Percentiles rank a stretch among this genome's conserved stretches.
Conservation (phyloP, 1,284 basidiomycete species). For the Meira nashicola region DNA sequence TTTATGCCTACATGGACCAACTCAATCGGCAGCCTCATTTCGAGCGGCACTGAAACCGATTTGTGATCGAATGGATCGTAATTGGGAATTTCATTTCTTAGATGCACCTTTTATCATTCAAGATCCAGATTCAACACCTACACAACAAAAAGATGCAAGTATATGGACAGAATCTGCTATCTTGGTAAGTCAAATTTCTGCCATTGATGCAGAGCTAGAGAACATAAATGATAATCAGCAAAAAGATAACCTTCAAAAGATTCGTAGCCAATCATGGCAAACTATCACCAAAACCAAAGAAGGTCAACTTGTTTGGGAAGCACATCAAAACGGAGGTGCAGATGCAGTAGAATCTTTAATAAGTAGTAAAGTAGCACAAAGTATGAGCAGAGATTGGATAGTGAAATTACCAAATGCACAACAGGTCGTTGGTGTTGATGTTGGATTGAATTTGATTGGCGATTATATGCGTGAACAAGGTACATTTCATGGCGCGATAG, state of each 20-base stretch:
- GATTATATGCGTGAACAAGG: conserved; percentile 9
- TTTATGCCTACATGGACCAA: conserved; percentile 8
- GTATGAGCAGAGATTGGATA: conserved; percentile 5
- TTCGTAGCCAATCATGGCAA: too few relatives aligned
- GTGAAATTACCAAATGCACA: neutral
- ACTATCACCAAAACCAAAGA: too few relatives aligned
- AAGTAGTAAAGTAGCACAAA: neutral
- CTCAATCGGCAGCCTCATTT: conserved; percentile 8
- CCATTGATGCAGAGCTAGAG: conserved; percentile 1
- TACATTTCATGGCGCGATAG: conserved; percentile 9
- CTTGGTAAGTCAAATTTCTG: neutral
- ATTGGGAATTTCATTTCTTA: conserved; percentile 8
- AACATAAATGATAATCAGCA: neutral
- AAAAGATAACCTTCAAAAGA: too few relatives aligned
- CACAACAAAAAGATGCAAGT: neutral
- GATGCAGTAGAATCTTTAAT: neutral
- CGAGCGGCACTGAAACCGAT: conserved; percentile 1
- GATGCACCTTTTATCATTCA: conserved; percentile 3
- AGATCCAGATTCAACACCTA: neutral
- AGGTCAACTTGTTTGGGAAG: too few relatives aligned
- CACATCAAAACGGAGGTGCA: too few relatives aligned
- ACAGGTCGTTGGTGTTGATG: neutral
- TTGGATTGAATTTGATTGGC: neutral
- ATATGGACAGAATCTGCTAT: conserved; percentile 1
- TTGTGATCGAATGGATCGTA: conserved; percentile 1